Evolutionary conservation across 1,139 yeast genomes (phyloP).

Genomic region (Sugiyamaella novakii): DNA sequence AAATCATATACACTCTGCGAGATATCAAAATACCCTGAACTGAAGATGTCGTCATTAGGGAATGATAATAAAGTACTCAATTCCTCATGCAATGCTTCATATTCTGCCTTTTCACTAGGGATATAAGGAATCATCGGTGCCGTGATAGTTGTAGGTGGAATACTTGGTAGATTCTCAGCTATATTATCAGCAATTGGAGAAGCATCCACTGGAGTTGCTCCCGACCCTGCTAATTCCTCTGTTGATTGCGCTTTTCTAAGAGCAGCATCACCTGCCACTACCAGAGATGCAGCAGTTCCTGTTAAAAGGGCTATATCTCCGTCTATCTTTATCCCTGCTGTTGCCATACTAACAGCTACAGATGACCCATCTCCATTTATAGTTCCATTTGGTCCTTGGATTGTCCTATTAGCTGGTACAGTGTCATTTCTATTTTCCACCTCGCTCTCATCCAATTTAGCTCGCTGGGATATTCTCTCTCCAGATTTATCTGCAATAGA

Average conservation of each 20-base stretch:
- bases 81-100: constrained; percentile 27
- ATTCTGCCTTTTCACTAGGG: constrained; percentile 23
- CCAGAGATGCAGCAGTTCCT: constrained; percentile 10
- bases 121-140: constrained; percentile 8
- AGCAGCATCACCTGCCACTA: constrained; percentile 10
- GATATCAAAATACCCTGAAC: constrained; percentile 11
- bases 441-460: not conserved
- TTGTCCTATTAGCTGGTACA: too few species aligned
- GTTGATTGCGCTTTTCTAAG: constrained; percentile 2
- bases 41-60: constrained; percentile 12
- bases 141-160: not conserved
- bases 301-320: constrained; percentile 8
- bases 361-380: not conserved
- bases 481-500: not conserved
- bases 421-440: too few species aligned
- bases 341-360: not conserved
- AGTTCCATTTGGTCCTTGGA: not conserved
- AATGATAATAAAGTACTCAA: constrained; percentile 21
- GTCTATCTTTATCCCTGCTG: not conserved
- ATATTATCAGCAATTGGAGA: constrained; percentile 11
- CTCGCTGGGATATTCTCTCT: constrained; percentile 6
- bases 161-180: not conserved
- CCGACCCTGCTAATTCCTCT: constrained; percentile 3
- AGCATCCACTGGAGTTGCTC: constrained; percentile 6
- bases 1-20: constrained; percentile 5